Base-by-base conservation (phyloP, 164 flowering plant species). In the Liquidambar formosana region DNA sequence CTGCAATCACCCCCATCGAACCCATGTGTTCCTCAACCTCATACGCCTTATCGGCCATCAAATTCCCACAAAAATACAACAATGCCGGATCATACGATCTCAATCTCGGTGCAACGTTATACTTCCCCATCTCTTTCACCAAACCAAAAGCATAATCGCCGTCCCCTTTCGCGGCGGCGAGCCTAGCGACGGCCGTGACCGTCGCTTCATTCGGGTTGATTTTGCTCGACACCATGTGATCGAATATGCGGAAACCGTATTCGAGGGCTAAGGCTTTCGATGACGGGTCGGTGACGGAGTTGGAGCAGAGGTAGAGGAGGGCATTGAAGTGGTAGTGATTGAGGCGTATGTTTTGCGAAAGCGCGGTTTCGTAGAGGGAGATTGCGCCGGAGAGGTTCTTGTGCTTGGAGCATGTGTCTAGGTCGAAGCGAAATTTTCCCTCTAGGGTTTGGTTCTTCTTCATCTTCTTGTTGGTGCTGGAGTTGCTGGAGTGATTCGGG, bases 181-280 rank as follows among this genome's bases (percentile, higher is more conserved):
- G 82, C 47, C 97, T 72, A 0, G 92, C 90, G 15, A 81, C 72
- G 0, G 94, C 79, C 0, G 97, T 87, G 64, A 89, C 76, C 0
- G 98, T 84, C 5, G 98, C 98, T 66, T 94, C 98, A 18, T 82
- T 87, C 9, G 92, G 89, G 19, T n/a, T 52, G 45, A 90, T 68
- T 5, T 71, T 71, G 22, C 43, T 33, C 10, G 79, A 68, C 9
- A 79, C 3, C 94, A 91, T 86, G 43, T 71, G 79, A 38, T 84
- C 73, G 51, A 76, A 92, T n/a, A 92, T 75, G 2, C 77, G 69
- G 65, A 87, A 87, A 0, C 97, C 99, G 26, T 75, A 73, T 0
- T 79, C 75, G 8, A 91, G 14, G 0, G 90, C 89, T 5, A 73
- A 64, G 0, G 53, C 51, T 64, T 78, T 77, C 9, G 70, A 33